phyloP scores from a whole-genome alignment of 2,329 filamentous ascomycete species.

The Fusarium luffae region DNA sequence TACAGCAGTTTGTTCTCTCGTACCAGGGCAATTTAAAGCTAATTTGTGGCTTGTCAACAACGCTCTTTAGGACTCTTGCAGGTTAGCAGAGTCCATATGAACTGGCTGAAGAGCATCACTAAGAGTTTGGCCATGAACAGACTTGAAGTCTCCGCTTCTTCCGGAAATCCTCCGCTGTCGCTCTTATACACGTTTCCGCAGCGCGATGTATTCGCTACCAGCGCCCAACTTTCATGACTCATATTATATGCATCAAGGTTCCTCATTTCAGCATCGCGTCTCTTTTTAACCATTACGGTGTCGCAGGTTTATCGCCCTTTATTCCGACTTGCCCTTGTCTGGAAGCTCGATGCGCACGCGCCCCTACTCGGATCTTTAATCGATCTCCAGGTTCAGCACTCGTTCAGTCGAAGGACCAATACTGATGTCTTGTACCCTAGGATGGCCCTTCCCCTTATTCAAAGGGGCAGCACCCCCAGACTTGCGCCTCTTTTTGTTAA shows the following conservation, averaged over 20 bases:
- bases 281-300: conserved; percentile 45
- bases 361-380: conserved; percentile 26
- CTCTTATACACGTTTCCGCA: conserved; percentile 1
- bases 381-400: conserved; percentile 46
- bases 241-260: conserved; percentile 38
- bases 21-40: conserved; percentile 81
- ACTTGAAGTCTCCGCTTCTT: conserved; percentile 44
- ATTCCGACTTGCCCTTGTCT: conserved; percentile 27
- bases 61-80: conserved; percentile 61
- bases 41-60: conserved; percentile 60
- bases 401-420: conserved; percentile 43
- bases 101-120: conserved; percentile 43
- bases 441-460: conserved; percentile 40
- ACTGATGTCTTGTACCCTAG: conserved; percentile 48
- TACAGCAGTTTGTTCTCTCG: conserved; percentile 97
- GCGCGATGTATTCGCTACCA: conserved; percentile 17
- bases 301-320: conserved; percentile 40
- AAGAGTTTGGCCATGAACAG: conserved; percentile 45
- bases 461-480: conserved; percentile 38
- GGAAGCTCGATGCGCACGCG: conserved; percentile 22
- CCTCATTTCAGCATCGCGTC: conserved; percentile 27
- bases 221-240: conserved; percentile 23
- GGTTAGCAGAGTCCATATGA: conserved; percentile 50
- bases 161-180: conserved; percentile 20
- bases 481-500: conserved; percentile 24